phyloP scores from a whole-genome alignment of 2,329 filamentous ascomycete genomes.

The Aspergillus fijiensis region DNA sequence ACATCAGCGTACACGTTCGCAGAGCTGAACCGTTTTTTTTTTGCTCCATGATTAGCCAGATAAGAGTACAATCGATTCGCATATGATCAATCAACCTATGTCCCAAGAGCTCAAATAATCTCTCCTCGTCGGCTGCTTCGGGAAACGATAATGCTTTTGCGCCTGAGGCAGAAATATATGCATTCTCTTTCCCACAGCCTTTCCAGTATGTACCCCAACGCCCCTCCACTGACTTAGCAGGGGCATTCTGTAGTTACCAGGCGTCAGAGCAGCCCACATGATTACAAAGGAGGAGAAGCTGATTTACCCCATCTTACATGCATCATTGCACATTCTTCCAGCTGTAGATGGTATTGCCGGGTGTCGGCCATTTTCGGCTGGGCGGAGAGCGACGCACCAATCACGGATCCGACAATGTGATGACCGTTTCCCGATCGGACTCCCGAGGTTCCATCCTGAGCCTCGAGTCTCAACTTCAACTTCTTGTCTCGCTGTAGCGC shows the following conservation, averaged over 20 bases:
- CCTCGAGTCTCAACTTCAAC: conserved; percentile 30
- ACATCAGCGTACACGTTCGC: no score
- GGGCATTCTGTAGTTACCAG: not conserved
- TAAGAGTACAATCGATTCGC: no score
- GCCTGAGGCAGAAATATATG: not conserved
- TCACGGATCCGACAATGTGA: conserved; percentile 37
- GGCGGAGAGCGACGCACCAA: conserved; percentile 35
- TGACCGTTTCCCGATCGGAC: conserved; percentile 40
- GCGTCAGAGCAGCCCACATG: not conserved
- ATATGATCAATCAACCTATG: no score
- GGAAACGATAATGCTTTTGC: not conserved
- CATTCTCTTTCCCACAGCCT: not conserved
- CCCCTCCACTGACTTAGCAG: not conserved
- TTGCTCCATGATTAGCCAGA: no score
- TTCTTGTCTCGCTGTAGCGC: conserved; percentile 14
- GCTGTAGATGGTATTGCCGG: conserved; percentile 13
- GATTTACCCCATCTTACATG: not conserved
- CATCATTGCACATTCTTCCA: not conserved
- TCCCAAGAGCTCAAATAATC: not conserved
- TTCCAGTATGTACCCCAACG: not conserved
- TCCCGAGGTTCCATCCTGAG: conserved; percentile 37
- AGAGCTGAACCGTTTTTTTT: no score
- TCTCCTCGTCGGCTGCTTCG: not conserved
- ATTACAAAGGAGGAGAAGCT: not conserved
- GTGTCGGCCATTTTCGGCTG: conserved; percentile 42